phyloP scores from a whole-genome alignment of 148 eudicot species.

The Agrostemma githago region DNA sequence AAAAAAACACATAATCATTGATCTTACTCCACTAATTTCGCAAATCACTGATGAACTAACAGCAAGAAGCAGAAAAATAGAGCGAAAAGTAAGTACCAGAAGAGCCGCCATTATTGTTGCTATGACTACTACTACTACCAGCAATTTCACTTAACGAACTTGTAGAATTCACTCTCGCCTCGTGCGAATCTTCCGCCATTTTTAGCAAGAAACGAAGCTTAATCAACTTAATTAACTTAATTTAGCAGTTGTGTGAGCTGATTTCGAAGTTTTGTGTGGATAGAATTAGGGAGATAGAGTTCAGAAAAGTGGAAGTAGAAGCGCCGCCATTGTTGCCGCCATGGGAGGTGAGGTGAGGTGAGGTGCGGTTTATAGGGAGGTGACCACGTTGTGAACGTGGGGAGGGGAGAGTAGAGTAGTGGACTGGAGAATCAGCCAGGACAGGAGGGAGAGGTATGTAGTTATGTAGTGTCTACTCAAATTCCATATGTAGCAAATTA shows the following conservation, averaged over 20 bases:
- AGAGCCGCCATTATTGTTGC: slow-evolving; percentile 13
- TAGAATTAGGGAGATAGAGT: neutral
- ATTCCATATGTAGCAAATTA: no score
- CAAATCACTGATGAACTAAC: neutral
- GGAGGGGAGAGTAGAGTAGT: neutral
- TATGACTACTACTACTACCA: neutral
- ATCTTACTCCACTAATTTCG: neutral
- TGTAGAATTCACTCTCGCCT: slow-evolving; percentile 10
- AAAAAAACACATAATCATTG: no score
- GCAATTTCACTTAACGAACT: slow-evolving; percentile 15
- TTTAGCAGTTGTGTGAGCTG: neutral
- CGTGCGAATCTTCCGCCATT: slow-evolving; percentile 22
- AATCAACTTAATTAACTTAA: neutral
- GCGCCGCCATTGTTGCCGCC: slow-evolving; percentile 4
- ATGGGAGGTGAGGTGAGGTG: neutral
- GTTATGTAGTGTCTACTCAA: no score
- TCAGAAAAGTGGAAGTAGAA: neutral
- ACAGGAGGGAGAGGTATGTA: no score
- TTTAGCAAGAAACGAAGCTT: neutral
- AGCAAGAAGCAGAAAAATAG: neutral
- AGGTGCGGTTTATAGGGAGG: neutral
- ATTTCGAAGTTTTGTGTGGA: neutral
- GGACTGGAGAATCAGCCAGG: neutral
- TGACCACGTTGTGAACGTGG: slow-evolving; percentile 6
- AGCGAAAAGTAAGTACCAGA: slow-evolving; percentile 15